Conservation (phyloP, 192 early-diverging fungal genomes). For the Linderina pennispora region DNA sequence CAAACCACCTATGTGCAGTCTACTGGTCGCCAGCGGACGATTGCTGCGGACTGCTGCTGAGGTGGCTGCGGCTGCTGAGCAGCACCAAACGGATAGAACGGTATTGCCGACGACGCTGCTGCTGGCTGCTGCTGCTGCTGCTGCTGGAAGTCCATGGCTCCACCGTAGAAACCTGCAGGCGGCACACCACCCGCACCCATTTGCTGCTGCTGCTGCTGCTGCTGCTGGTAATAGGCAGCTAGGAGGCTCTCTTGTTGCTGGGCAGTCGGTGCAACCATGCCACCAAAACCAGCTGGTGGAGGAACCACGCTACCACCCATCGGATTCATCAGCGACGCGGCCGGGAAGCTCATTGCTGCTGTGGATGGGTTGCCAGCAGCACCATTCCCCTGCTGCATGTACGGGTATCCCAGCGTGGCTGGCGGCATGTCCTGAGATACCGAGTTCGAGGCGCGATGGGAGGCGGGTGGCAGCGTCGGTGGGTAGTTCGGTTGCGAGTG, state of each 20-base stretch:
- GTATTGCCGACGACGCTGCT: constrained; percentile 3
- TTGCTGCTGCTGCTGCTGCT: constrained; percentile 9
- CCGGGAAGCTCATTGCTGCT: constrained; percentile 40
- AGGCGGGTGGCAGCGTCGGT: constrained; percentile 1
- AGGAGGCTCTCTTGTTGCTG: constrained; percentile 3
- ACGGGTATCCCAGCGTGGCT: background rate
- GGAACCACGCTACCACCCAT: background rate
- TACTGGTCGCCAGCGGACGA: background rate
- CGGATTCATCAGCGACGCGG: background rate
- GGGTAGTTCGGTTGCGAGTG: constrained; percentile 25
- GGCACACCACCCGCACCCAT: background rate
- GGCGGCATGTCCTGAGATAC: background rate
- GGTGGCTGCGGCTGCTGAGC: background rate
- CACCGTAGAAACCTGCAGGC: constrained; percentile 8
- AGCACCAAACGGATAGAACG: constrained; percentile 8
- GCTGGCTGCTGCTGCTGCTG: background rate
- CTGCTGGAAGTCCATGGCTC: constrained; percentile 2
- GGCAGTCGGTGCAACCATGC: constrained; percentile 35
- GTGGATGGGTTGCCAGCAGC: too few species aligned
- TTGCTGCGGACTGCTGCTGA: background rate
- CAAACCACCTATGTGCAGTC: too few species aligned
- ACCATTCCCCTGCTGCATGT: constrained; percentile 1
- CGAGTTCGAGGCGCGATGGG: background rate
- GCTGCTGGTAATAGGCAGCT: constrained; percentile 13
- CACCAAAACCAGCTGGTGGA: constrained; percentile 25